Evolutionary conservation across 306 rosid genomes (phyloP), one percentile per base, ranked within the genome.

Genomic region (Medicago lupulina): DNA sequence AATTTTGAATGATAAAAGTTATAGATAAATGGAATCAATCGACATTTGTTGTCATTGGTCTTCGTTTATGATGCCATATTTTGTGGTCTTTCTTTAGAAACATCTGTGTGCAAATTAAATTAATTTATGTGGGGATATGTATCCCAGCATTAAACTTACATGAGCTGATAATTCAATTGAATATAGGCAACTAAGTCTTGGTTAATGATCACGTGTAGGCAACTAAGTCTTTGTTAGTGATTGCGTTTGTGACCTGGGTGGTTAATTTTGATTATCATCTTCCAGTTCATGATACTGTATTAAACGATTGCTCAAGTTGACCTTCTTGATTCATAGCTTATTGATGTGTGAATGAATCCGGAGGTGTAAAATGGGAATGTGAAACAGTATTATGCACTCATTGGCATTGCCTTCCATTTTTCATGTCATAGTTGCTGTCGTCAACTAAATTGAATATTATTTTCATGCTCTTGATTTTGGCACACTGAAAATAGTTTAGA

Each of bases 1-100:
- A 14, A 16, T 50, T 81, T 46, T 39, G 34, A 75, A 25, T 76
- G 72, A 16, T 62, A 69, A 70, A 41, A 76, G n/a, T 54, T 63
- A 76, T n/a, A 28, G 31, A 65, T 28, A 31, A 75, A 18, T 62
- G 38, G 38, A 81, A 69, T 53, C 36, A 1, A 3, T 17, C 50
- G 17, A 12, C 65, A 63, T 54, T 81, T 34, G 16, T 40, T 75
- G 76, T 51, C 17, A 7, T 7, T 39, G 53, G 54, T 58, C 38
- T 41, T 10, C 34, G 2, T 75, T 49, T 39, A 28, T 59, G 67
- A 47, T 59, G 59, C 38, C 50, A 53, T 34, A n/a, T 36, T 58
- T 7, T 71, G 64, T 38, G 31, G 31, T 62, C 8, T 43, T 10
- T 15, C 71, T 63, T 75, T n/a, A 8, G 40, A 17, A 68, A 67